Evolutionary conservation across 1,284 basidiomycete species (phyloP), one percentile per base, ranked within the genome.

Genomic region (Pseudozyma tsukubaensis): DNA sequence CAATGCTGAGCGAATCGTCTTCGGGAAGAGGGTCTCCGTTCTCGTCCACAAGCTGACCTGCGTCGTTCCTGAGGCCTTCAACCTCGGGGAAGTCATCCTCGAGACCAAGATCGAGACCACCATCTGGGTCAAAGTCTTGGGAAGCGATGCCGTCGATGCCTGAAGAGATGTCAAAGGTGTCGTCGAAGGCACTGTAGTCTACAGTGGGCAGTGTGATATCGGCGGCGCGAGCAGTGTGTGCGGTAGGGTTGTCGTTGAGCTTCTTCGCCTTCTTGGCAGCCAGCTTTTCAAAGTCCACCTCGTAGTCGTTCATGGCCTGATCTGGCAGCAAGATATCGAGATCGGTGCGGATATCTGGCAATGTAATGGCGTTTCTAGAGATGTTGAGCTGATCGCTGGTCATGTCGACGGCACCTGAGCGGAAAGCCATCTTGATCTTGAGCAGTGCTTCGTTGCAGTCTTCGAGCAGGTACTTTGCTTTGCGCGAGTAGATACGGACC

Each of bases 361-460:
- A 87, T 1, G 93, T 94, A 84, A 95, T 94, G 24, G 92, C 90
- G 71, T 93, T 93, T 78, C 91, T 90, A 83, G 91, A 92, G 37
- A 93, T 92, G 18, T 90, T 90, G 5, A 96, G 88, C 85, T 97
- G 94, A 76, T 97, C 94, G 81, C 94, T 93, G 16, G 94, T 93
- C 89, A 97, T 90, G 86, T 97, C 94, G 56, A 96, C 94, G 10
- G 94, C 86, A 68, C 94, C 94, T 18, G 94, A 93, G 66, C 94
- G 91, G 86, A 96, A 96, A 4, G 94, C 93, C 90, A 97, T 92
- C 85, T 96, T 96, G 66, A 99, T 96, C 85, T 95, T 94, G 55
- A 95, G 86, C 61, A 98, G 87, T 0, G 95, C 94, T 84, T 99
- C 97, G 79, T 96, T 96, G 85, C 95, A 98, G 85, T 99, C 96